Conservation (phyloP, 192 early-diverging fungal species). For the Backusella psychrophila region DNA sequence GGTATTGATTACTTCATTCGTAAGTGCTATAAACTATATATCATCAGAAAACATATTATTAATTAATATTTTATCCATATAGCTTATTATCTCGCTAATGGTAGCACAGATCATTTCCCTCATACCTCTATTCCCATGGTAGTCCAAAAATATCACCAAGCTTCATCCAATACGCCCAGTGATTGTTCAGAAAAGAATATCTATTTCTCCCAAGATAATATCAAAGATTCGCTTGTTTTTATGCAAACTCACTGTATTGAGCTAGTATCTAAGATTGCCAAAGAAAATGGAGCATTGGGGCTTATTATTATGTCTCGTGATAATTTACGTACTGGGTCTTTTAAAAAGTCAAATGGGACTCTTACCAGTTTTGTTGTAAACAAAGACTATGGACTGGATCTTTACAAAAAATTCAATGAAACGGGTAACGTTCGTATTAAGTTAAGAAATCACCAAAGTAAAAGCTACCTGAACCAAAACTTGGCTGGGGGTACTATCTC, state of each 20-base stretch:
- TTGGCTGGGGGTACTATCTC: conserved; percentile 62
- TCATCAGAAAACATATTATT: not conserved
- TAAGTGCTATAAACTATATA: conserved; percentile 3
- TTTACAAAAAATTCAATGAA: conserved; percentile 41
- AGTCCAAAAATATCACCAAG: not conserved
- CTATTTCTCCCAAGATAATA: not conserved
- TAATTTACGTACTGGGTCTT: not conserved
- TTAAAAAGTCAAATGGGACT: not conserved
- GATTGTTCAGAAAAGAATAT: not conserved
- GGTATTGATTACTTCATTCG: not conserved
- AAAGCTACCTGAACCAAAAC: conserved; percentile 39
- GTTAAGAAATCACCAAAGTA: conserved; percentile 46
- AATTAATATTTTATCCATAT: conserved; percentile 29
- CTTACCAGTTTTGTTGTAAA: conserved; percentile 9
- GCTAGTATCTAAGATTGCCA: not conserved
- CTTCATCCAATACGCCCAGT: not conserved
- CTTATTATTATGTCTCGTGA: conserved; percentile 38
- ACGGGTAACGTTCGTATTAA: conserved; percentile 22
- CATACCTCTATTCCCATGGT: not conserved
- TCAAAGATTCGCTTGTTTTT: not conserved
- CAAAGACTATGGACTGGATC: conserved; percentile 33
- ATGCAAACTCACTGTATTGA: not conserved
- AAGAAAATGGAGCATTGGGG: not conserved
- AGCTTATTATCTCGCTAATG: conserved; percentile 54
- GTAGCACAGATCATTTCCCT: conserved; percentile 33